These are phyloP conservation scores for Epichloe hybrida DNA, from an alignment of 2,329 filamentous ascomycete genomes.

Conservation along the genomic window DNA sequence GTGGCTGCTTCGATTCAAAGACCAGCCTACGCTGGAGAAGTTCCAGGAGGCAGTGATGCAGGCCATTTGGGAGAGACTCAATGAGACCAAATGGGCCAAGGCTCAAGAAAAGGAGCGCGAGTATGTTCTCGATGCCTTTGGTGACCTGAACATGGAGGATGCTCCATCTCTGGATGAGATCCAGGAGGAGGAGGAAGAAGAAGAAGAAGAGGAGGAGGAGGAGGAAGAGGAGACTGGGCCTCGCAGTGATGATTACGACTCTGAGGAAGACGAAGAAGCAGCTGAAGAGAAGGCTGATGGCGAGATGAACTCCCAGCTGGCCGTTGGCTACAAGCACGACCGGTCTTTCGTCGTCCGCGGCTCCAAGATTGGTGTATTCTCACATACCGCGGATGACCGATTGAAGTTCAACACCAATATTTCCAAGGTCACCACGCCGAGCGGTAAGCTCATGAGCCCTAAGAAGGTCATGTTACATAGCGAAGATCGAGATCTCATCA, in stretches of 20 bases:
- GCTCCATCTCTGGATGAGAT: slow-evolving; percentile 30
- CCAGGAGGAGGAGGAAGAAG: slow-evolving; percentile 39
- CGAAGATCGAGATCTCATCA: slow-evolving; percentile 77
- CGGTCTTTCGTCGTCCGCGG: slow-evolving; percentile 93
- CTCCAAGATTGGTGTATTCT: slow-evolving; percentile 98
- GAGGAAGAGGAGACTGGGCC: slow-evolving; percentile 53
- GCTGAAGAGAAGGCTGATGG: slow-evolving; percentile 63
- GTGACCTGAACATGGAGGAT: slow-evolving; percentile 87
- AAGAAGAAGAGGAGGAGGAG: slow-evolving; percentile 46
- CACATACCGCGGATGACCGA: slow-evolving; percentile 83
- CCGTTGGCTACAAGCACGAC: slow-evolving; percentile 94
- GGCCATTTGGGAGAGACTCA: slow-evolving; percentile 90
- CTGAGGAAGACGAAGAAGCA: slow-evolving; percentile 54
- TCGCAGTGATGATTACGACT: slow-evolving; percentile 54
- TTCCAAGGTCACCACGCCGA: slow-evolving; percentile 82
- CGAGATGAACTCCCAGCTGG: slow-evolving; percentile 84
- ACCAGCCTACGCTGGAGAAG: slow-evolving; percentile 63
- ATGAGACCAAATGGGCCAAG: slow-evolving; percentile 88
- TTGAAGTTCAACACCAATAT: slow-evolving; percentile 96
- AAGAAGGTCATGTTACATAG: slow-evolving; percentile 96
- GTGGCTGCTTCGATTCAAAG: slow-evolving; percentile 86
- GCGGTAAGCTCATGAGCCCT: slow-evolving; percentile 77
- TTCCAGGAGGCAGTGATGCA: slow-evolving; percentile 95
- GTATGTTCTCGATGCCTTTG: slow-evolving; percentile 90
- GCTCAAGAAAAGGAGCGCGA: slow-evolving; percentile 85